Evolutionary conservation across 495 filamentous ascomycete species (phyloP).

Genomic region (Aspergillus ellipticus): DNA sequence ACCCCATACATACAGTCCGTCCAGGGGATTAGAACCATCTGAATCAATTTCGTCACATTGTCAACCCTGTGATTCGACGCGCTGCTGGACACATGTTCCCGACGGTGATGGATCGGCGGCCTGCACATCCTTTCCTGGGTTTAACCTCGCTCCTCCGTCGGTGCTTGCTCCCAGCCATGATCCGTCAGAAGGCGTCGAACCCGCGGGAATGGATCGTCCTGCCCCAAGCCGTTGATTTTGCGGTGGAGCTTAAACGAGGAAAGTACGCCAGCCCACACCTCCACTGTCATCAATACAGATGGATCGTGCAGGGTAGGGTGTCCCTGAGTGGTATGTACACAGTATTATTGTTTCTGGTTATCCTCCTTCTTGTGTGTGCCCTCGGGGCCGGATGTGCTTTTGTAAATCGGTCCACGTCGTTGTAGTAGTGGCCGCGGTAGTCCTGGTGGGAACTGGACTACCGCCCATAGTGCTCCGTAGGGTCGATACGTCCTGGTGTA

Average conservation of each 20-base stretch:
- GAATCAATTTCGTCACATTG: constrained; percentile 6
- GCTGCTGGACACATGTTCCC: constrained; percentile 5
- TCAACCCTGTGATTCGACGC: constrained; percentile 7
- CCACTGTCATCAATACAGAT: background rate
- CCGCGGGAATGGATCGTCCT: constrained; percentile 34
- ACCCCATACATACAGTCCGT: background rate
- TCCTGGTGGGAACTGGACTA: background rate
- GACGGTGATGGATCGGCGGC: constrained; percentile 29
- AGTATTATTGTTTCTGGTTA: too few species aligned
- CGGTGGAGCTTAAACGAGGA: constrained; percentile 6
- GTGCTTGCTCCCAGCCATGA: constrained; percentile 18
- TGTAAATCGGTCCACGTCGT: background rate
- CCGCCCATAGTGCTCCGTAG: constrained; percentile 9
- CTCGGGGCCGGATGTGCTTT: background rate
- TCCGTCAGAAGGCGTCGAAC: constrained; percentile 26
- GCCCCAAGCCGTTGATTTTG: constrained; percentile 21
- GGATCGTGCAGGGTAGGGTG: background rate
- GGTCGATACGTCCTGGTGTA: background rate
- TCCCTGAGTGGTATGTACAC: too few species aligned
- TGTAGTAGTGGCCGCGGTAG: background rate
- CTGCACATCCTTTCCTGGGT: constrained; percentile 26
- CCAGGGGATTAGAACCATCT: background rate
- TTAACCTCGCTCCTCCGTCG: constrained; percentile 20
- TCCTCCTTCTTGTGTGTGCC: too few species aligned
- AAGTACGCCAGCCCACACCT: background rate